A percentile compares a stretch with the other conserved stretches of the same genome.
Evolutionary conservation across 2,329 filamentous ascomycete genomes (phyloP).

Genomic region (Xylariaceae sp.): DNA sequence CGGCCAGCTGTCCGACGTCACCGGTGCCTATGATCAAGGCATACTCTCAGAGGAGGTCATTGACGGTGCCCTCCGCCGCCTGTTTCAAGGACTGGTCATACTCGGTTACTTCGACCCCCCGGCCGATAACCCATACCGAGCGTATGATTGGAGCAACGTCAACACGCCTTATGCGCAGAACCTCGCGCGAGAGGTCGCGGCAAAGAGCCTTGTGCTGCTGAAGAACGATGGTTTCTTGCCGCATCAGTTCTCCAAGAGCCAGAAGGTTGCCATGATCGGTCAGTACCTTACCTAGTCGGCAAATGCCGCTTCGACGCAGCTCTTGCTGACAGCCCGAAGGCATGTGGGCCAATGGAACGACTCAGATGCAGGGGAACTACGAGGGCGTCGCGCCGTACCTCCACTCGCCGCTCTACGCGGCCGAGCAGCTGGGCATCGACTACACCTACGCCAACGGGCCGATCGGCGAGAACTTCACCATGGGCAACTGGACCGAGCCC

Average conservation of each 20-base stretch:
- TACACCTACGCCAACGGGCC: constrained; percentile 35
- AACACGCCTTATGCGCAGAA: constrained; percentile 17
- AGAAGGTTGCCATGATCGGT: no score
- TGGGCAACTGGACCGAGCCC: constrained; percentile 23
- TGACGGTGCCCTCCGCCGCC: constrained; percentile 21
- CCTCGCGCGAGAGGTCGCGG: constrained; percentile 18
- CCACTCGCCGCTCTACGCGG: constrained; percentile 43
- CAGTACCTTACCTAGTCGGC: no score
- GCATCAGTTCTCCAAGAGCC: no score
- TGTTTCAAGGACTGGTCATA: constrained; percentile 26
- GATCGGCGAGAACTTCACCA: constrained; percentile 14
- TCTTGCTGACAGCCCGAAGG: no score
- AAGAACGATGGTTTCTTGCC: constrained; percentile 21
- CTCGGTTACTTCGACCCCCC: constrained; percentile 26
- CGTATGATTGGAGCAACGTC: constrained; percentile 18
- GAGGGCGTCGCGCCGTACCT: constrained; percentile 46
- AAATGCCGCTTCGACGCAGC: no score
- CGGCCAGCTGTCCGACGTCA: constrained; percentile 17
- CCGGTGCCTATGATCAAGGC: constrained; percentile 22
- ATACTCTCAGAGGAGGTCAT: constrained; percentile 20
- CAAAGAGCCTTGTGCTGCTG: constrained; percentile 20
- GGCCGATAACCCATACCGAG: constrained; percentile 14
- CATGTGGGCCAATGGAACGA: constrained; percentile 21
- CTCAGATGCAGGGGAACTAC: constrained; percentile 26
- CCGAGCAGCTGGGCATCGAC: constrained; percentile 35